These are phyloP conservation scores for Coniochaeta prunicola DNA, from an alignment of 2,329 filamentous ascomycete species.

Conservation along the genomic window DNA sequence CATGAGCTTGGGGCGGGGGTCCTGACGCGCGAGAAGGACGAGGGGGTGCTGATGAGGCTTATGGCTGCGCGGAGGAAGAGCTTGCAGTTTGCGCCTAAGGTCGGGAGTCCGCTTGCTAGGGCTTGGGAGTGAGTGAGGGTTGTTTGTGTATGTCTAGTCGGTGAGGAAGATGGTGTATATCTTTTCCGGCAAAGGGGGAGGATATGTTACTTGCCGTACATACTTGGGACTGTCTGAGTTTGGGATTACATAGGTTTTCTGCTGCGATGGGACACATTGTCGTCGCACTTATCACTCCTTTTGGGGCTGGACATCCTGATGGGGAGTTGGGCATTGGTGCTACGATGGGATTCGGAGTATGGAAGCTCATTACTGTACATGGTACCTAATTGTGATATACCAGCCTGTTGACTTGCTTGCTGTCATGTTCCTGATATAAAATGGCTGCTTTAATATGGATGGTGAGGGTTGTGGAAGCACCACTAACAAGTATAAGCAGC, in stretches of 20 bases:
- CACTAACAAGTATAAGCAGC: too few relatives aligned
- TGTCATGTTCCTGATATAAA: background rate
- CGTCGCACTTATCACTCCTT: background rate
- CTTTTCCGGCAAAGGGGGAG: background rate
- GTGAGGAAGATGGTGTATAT: background rate
- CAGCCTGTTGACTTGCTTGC: background rate
- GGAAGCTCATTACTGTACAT: background rate
- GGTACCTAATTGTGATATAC: background rate
- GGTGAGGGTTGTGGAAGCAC: background rate
- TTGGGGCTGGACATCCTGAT: background rate
- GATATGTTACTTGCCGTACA: background rate
- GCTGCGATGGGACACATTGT: background rate
- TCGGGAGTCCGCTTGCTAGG: constrained; percentile 63
- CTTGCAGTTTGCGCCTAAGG: constrained; percentile 67
- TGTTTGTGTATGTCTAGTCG: background rate
- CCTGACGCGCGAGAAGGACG: constrained; percentile 43
- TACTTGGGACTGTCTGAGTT: background rate
- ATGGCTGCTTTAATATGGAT: background rate
- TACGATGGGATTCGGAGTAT: background rate
- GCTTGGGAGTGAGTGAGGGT: constrained; percentile 35
- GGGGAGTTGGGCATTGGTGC: background rate
- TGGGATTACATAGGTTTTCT: background rate
- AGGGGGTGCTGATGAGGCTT: constrained; percentile 52
- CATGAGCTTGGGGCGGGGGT: constrained; percentile 35
- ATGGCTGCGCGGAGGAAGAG: constrained; percentile 71